Percentiles rank a stretch among this genome's conserved stretches.
Evolutionary conservation across 805 yeast genomes (phyloP).

Genomic region (Henningerozyma blattae): DNA sequence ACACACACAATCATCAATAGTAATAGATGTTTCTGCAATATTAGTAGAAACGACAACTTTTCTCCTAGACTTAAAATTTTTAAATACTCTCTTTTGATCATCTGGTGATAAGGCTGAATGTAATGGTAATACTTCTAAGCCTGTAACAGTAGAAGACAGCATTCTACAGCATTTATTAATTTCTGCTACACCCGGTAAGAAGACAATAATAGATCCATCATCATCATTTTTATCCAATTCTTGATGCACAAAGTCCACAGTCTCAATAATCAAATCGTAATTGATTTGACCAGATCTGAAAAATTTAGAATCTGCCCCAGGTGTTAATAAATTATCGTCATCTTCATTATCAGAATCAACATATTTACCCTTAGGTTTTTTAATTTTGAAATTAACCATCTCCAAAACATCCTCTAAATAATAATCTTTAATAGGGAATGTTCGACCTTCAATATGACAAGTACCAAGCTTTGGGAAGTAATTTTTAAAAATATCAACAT

Average conservation of each 20-base stretch:
- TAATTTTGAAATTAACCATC: conserved; percentile 43
- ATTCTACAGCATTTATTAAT: conserved; percentile 44
- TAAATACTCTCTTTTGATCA: conserved; percentile 74
- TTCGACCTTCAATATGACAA: conserved; percentile 82
- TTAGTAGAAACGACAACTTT: conserved; percentile 85
- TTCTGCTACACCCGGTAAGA: conserved; percentile 86
- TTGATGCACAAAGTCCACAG: conserved; percentile 42
- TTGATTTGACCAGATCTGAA: conserved; percentile 60
- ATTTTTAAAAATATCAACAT: conserved; percentile 48
- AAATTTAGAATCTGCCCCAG: conserved; percentile 53
- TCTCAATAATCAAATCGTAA: conserved; percentile 52
- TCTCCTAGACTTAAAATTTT: conserved; percentile 42
- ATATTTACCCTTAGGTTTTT: conserved; percentile 14
- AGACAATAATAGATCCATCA: conserved; percentile 69
- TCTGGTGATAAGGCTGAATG: conserved; percentile 79
- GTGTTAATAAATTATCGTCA: conserved; percentile 34
- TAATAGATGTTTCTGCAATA: conserved; percentile 94
- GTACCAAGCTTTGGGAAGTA: conserved; percentile 55
- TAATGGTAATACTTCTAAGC: conserved; percentile 50
- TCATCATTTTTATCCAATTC: conserved; percentile 30
- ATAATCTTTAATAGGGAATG: conserved; percentile 76
- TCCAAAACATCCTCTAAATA: conserved; percentile 59
- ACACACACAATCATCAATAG: conserved; percentile 89
- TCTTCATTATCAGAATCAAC: conserved; percentile 11
- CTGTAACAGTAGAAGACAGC: conserved; percentile 9